phyloP scores from a whole-genome alignment of 106 monocot species.

The Apostasia ramifera region DNA sequence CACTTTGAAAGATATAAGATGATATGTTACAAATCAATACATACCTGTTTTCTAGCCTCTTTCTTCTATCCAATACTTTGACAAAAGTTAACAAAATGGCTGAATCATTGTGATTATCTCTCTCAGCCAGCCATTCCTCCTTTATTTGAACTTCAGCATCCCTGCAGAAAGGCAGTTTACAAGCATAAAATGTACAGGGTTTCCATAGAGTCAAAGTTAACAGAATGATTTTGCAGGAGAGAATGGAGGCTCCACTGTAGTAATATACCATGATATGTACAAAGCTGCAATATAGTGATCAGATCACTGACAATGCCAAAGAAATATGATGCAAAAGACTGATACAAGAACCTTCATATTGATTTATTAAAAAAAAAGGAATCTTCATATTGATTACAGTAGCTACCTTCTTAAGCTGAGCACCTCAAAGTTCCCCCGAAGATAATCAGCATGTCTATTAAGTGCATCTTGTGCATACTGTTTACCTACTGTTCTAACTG shows the following conservation, averaged over 20 bases:
- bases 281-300: not conserved
- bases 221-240: not conserved
- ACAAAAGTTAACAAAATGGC: slow-evolving; percentile 44
- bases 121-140: slow-evolving; percentile 67
- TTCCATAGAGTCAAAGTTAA: too few relatives aligned
- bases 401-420: slow-evolving; percentile 81
- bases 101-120: slow-evolving; percentile 53
- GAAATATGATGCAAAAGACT: not conserved
- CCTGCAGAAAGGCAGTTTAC: slow-evolving; percentile 17
- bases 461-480: slow-evolving; percentile 92
- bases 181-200: too few relatives aligned
- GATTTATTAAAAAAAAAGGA: not conserved
- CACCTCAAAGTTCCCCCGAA: slow-evolving; percentile 75
- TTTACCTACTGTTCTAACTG: slow-evolving; percentile 77
- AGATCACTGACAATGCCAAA: too few relatives aligned
- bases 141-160: slow-evolving; percentile 61
- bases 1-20: not conserved
- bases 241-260: not conserved
- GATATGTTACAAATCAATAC: not conserved
- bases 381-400: not conserved
- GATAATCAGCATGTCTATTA: slow-evolving; percentile 76
- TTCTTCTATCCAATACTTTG: slow-evolving; percentile 20
- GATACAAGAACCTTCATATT: not conserved
- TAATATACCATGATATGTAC: not conserved
- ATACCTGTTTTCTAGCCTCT: slow-evolving; percentile 18